phyloP scores from a whole-genome alignment of 1,284 basidiomycete genomes.

The Naganishia sp. region DNA sequence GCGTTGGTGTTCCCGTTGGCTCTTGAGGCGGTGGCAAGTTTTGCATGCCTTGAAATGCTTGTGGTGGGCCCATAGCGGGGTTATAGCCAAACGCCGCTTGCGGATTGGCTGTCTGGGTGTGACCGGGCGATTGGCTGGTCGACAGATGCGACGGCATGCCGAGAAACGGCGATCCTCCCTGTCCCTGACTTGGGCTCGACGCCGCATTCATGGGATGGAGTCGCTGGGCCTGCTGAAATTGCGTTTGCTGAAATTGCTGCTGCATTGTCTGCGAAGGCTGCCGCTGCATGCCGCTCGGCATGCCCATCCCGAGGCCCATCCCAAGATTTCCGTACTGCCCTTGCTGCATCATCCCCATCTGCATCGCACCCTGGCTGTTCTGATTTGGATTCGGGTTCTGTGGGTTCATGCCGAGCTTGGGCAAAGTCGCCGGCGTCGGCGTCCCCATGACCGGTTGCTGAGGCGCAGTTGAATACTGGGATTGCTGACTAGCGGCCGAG shows the following conservation, averaged over 20 bases:
- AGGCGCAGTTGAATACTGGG: conserved; percentile 8
- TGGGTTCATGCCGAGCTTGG: neutral
- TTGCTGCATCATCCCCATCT: conserved; percentile 15
- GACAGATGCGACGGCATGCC: neutral
- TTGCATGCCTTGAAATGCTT: neutral
- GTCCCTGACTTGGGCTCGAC: no score
- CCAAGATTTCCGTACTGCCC: neutral
- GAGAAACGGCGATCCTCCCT: neutral
- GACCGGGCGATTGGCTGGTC: neutral
- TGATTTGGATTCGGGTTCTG: neutral
- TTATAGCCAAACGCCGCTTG: conserved; percentile 3
- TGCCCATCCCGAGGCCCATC: conserved; percentile 5
- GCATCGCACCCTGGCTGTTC: neutral
- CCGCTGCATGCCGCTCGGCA: conserved; percentile 12
- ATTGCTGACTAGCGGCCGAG: conserved; percentile 8
- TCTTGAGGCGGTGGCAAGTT: neutral
- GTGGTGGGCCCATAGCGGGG: conserved; percentile 14
- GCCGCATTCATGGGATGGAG: conserved; percentile 19
- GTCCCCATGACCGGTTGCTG: conserved; percentile 12
- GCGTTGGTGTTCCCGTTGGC: neutral
- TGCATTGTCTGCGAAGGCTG: conserved; percentile 19
- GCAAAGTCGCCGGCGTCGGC: conserved; percentile 11
- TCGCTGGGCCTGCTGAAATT: conserved; percentile 38
- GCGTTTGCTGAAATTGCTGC: conserved; percentile 35
- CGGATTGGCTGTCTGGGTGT: neutral